Evolutionary conservation across 139 green algal genomes (phyloP).

Genomic region (Chlamydomonas incerta): DNA sequence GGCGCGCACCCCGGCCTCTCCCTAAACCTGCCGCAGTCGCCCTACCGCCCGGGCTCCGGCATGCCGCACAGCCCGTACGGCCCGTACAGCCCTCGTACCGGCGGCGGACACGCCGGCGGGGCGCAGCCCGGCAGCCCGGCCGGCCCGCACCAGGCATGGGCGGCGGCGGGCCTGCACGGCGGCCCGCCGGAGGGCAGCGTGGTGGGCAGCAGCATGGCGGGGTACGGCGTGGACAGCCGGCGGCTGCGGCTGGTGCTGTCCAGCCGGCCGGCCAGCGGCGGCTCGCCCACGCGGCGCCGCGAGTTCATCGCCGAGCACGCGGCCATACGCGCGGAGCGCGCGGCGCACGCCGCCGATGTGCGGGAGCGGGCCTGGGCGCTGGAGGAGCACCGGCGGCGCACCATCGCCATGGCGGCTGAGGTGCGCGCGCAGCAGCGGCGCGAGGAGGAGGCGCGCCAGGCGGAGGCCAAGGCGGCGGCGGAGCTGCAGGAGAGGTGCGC

Average conservation of each 20-base stretch:
- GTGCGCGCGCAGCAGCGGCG: conserved; percentile 1
- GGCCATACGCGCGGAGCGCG: background rate
- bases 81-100: background rate
- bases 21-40: too few relatives aligned
- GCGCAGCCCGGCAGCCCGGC: too few relatives aligned
- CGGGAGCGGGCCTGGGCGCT: conserved; percentile 11
- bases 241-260: conserved; percentile 38
- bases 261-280: conserved; percentile 27
- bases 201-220: too few relatives aligned
- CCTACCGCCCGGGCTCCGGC: background rate
- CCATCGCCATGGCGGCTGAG: background rate
- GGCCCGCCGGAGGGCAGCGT: background rate
- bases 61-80: background rate
- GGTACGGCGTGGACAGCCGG: background rate
- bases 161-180: too few relatives aligned
- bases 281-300: conserved; percentile 35
- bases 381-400: background rate
- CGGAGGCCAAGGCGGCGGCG: background rate
- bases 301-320: conserved; percentile 26
- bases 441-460: conserved; percentile 7
- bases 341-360: conserved; percentile 1
- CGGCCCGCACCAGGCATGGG: too few relatives aligned
- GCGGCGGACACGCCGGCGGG: too few relatives aligned
- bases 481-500: conserved; percentile 1
- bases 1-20: background rate